These are phyloP conservation scores for Paratinospora sagittata DNA, from an alignment of 164 flowering plant species.

Conservation along the genomic window DNA sequence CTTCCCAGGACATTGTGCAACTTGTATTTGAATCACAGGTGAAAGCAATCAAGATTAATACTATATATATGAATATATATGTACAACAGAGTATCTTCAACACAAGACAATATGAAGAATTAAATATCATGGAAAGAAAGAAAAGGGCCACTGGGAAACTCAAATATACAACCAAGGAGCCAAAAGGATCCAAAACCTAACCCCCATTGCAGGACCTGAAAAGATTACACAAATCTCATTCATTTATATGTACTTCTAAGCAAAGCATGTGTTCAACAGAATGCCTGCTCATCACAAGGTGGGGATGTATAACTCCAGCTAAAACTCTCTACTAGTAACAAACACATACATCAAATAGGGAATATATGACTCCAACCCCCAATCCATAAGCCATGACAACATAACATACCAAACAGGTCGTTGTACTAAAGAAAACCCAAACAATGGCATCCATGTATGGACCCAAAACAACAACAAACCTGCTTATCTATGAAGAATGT, in stretches of 20 bases:
- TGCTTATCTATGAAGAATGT: conserved; percentile 24
- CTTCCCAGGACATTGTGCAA: neutral
- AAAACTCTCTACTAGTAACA: conserved; percentile 11
- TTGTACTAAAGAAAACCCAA: neutral
- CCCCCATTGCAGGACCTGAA: neutral
- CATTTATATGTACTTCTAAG: neutral
- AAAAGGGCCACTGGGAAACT: neutral
- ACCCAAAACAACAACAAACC: conserved; percentile 1
- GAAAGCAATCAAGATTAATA: neutral
- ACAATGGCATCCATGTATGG: conserved; percentile 4
- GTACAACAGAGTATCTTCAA: neutral
- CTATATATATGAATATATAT: neutral
- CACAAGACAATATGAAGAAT: neutral
- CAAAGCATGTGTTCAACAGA: conserved; percentile 5
- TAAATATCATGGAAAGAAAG: neutral
- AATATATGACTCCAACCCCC: conserved; percentile 3
- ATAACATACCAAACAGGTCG: conserved; percentile 6
- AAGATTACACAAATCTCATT: neutral
- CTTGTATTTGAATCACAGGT: neutral
- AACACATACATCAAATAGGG: conserved; percentile 11
- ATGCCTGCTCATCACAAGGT: conserved; percentile 13
- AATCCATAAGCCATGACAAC: neutral
- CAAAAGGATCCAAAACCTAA: conserved; percentile 2
- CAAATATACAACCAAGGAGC: conserved; percentile 1
- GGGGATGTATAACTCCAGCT: conserved; percentile 10